Conservation (phyloP, 345 rosid genomes). For the Geranium rotundifolium region DNA sequence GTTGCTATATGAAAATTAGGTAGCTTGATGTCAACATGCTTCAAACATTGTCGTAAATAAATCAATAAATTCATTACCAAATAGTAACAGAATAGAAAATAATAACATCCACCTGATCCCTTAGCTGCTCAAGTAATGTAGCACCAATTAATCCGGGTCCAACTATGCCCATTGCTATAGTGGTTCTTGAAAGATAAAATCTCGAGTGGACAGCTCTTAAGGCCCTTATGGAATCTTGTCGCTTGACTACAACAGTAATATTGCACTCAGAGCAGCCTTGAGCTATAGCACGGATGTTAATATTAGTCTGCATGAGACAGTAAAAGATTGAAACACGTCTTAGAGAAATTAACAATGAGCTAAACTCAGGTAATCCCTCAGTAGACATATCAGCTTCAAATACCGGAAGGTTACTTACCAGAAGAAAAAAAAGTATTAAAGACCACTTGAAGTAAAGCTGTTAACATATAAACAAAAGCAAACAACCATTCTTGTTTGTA, state of each 20-base stretch:
- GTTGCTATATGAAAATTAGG: too few species aligned
- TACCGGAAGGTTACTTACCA: too few species aligned
- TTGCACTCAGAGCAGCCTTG: constrained; percentile 99
- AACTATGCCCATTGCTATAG: constrained; percentile 84
- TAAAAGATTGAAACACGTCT: not conserved
- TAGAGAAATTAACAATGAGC: not conserved
- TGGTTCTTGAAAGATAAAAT: constrained; percentile 87
- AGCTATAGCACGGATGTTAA: constrained; percentile 91
- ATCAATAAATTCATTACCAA: too few species aligned
- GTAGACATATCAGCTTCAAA: too few species aligned
- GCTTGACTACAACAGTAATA: constrained; percentile 73
- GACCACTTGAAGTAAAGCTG: not conserved
- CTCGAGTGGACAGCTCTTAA: constrained; percentile 94
- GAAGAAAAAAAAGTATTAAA: not conserved
- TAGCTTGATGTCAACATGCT: too few species aligned
- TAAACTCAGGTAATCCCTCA: not conserved
- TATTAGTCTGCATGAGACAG: constrained; percentile 59
- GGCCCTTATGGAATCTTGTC: constrained; percentile 91
- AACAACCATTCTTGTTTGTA: not conserved
- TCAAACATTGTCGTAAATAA: too few species aligned
- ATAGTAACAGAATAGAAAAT: not conserved
- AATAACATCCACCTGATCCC: constrained; percentile 60
- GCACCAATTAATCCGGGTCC: constrained; percentile 96
- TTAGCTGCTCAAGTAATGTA: constrained; percentile 87
- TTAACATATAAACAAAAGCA: too few species aligned